Evolutionary conservation across 2,329 filamentous ascomycete genomes (phyloP).

Genomic region (Diplodia sapinea): DNA sequence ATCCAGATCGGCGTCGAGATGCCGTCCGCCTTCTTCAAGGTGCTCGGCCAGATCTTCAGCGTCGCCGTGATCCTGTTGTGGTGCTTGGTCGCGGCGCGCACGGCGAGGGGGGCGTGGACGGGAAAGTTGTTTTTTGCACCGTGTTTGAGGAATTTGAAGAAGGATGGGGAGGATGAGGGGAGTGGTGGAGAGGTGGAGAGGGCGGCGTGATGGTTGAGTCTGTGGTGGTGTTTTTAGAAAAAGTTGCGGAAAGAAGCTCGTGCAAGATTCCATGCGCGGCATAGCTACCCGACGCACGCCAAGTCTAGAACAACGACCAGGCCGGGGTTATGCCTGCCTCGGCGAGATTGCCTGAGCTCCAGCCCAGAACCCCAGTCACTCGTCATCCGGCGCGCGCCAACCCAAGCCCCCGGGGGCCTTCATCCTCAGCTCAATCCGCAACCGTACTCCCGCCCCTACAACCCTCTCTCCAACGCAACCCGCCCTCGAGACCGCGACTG

Average conservation of each 20-base stretch:
- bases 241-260: background rate
- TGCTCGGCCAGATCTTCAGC: constrained; percentile 55
- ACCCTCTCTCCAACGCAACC: too few relatives aligned
- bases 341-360: background rate
- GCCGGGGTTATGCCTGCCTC: background rate
- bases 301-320: constrained; percentile 1
- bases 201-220: background rate
- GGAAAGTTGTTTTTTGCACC: constrained; percentile 59
- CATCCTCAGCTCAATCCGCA: background rate
- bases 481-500: too few relatives aligned
- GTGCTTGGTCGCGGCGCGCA: constrained; percentile 56
- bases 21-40: constrained; percentile 57
- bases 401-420: background rate
- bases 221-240: background rate
- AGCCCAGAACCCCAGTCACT: background rate
- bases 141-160: constrained; percentile 46
- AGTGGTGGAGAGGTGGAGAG: background rate
- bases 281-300: background rate
- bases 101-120: constrained; percentile 51
- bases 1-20: constrained; percentile 54
- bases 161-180: constrained; percentile 20
- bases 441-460: background rate
- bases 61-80: constrained; percentile 56
- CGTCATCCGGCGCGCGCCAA: background rate
- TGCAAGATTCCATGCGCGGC: background rate